A percentile compares a stretch with the other conserved stretches of the same genome.
These are phyloP conservation scores for Myotisia sp. DNA, from an alignment of 2,329 filamentous ascomycete species.

Conservation along the genomic window DNA sequence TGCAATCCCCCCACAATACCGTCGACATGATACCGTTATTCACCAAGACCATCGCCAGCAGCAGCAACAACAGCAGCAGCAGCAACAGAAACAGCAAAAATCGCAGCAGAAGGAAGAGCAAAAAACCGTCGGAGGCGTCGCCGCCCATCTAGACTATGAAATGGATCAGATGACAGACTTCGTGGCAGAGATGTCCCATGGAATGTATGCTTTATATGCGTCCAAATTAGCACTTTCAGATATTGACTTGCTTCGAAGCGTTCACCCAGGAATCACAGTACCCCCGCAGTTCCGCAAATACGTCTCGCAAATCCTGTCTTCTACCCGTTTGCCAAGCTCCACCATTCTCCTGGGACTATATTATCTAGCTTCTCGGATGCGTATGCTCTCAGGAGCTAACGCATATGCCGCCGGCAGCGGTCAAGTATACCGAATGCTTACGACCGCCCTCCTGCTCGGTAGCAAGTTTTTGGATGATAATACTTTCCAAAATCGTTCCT, in stretches of 20 bases:
- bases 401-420: slow-evolving; percentile 46
- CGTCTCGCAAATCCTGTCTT: slow-evolving; percentile 77
- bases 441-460: slow-evolving; percentile 67
- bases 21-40: slow-evolving; percentile 21
- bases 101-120: slow-evolving; percentile 40
- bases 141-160: slow-evolving; percentile 88
- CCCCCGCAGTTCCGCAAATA: slow-evolving; percentile 76
- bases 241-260: slow-evolving; percentile 50
- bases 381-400: slow-evolving; percentile 47
- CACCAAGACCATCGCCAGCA: slow-evolving; percentile 17
- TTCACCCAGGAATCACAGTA: slow-evolving; percentile 47
- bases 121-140: slow-evolving; percentile 68
- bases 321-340: slow-evolving; percentile 76
- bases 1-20: slow-evolving; percentile 29
- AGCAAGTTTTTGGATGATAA: slow-evolving; percentile 97
- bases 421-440: slow-evolving; percentile 76
- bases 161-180: slow-evolving; percentile 94
- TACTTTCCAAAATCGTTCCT: slow-evolving; percentile 93
- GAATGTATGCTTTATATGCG: slow-evolving; percentile 49
- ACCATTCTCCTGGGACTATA: slow-evolving; percentile 84
- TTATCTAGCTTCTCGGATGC: slow-evolving; percentile 73
- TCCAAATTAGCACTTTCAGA: slow-evolving; percentile 44
- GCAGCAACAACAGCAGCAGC: slow-evolving; percentile 4
- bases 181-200: slow-evolving; percentile 74
- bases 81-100: slow-evolving; percentile 16